Conservation (phyloP, 163 green algal species). For the Dunaliella salina region DNA sequence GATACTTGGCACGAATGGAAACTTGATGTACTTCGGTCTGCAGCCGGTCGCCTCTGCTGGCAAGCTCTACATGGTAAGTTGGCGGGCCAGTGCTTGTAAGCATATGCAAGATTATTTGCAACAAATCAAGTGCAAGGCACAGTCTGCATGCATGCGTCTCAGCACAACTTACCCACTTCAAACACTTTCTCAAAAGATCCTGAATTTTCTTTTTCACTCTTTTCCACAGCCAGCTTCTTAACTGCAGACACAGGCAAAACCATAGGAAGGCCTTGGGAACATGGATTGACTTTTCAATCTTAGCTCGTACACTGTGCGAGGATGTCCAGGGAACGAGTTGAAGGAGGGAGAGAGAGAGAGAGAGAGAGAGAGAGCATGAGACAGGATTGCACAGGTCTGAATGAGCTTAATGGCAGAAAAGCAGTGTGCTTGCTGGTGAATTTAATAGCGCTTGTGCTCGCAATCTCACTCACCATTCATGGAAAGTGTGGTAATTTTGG, state of each 20-base stretch:
- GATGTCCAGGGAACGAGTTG: no score
- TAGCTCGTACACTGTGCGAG: background rate
- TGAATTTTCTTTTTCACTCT: slow-evolving; percentile 33
- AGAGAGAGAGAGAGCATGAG: background rate
- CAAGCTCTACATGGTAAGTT: slow-evolving; percentile 27
- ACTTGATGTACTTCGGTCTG: slow-evolving; percentile 48
- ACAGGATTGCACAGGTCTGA: background rate
- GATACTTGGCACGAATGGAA: slow-evolving; percentile 38
- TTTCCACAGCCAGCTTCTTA: slow-evolving; percentile 41
- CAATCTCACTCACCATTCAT: slow-evolving; percentile 33
- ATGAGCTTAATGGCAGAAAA: background rate
- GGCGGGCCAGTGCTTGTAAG: background rate
- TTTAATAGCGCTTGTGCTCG: background rate
- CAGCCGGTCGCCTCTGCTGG: slow-evolving; percentile 27
- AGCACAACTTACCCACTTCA: slow-evolving; percentile 41
- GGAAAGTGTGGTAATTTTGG: slow-evolving; percentile 42
- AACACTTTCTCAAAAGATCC: slow-evolving; percentile 46
- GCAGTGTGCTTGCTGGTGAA: slow-evolving; percentile 1
- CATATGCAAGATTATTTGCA: background rate
- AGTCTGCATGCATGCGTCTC: background rate
- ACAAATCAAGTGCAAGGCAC: background rate
- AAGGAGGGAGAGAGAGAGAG: background rate
- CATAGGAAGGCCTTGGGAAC: background rate
- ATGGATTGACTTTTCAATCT: background rate
- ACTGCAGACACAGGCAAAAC: slow-evolving; percentile 23